phyloP scores from a whole-genome alignment of 2,329 filamentous ascomycete genomes.

The Epichloe gansuensis region DNA sequence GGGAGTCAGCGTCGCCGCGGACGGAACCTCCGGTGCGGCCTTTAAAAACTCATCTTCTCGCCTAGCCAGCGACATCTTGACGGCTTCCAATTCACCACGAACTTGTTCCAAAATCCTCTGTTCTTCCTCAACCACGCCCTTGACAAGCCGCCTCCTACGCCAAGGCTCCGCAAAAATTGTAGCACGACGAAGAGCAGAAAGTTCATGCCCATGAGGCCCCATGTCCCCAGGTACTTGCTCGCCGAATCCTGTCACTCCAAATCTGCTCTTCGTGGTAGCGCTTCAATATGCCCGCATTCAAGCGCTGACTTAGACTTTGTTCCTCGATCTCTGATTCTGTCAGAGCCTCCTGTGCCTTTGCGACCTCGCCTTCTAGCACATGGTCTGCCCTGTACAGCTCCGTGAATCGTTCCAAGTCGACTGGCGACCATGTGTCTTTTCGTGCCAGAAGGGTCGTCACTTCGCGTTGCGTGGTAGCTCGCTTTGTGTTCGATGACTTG shows the following conservation, averaged over 20 bases:
- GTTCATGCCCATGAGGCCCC: constrained; percentile 95
- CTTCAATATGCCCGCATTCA: constrained; percentile 74
- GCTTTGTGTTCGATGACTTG: constrained; percentile 69
- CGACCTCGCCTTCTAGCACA: constrained; percentile 76
- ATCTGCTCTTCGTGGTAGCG: constrained; percentile 99
- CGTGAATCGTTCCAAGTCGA: constrained; percentile 90
- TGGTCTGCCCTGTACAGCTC: constrained; percentile 85
- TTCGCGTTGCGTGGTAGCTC: constrained; percentile 85
- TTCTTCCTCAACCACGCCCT: constrained; percentile 70
- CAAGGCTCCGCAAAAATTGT: constrained; percentile 90
- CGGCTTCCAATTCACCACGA: constrained; percentile 26
- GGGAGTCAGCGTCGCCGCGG: background rate
- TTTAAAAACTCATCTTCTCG: constrained; percentile 10
- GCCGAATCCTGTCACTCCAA: constrained; percentile 93
- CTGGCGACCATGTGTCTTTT: constrained; percentile 81
- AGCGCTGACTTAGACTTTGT: constrained; percentile 60
- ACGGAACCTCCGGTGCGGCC: constrained; percentile 5
- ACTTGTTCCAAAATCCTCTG: constrained; percentile 43
- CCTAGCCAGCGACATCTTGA: constrained; percentile 19
- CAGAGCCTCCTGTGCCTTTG: constrained; percentile 57
- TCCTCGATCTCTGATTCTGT: constrained; percentile 67
- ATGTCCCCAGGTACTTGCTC: constrained; percentile 97
- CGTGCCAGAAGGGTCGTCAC: constrained; percentile 87
- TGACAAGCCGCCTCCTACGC: constrained; percentile 69
- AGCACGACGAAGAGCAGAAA: constrained; percentile 77